phyloP scores from a whole-genome alignment of 2,329 filamentous ascomycete genomes.

The Juglanconis sp. region DNA sequence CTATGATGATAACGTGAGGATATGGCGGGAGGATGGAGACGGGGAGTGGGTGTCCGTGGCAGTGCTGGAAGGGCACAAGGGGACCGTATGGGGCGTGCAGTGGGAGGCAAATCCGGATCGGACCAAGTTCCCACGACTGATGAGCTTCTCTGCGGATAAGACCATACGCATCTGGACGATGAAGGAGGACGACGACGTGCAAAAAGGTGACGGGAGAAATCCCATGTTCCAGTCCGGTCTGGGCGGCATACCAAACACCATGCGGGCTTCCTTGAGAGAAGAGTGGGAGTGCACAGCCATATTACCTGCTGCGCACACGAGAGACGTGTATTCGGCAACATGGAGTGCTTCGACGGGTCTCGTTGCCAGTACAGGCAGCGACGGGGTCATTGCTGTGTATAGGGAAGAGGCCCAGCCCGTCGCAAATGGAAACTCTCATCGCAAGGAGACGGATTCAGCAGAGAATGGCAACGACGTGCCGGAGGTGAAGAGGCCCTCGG shows the following conservation, averaged over 20 bases:
- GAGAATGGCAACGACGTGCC: neutral
- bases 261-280: constrained; percentile 74
- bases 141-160: constrained; percentile 82
- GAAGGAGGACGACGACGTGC: constrained; percentile 47
- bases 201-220: constrained; percentile 22
- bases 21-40: constrained; percentile 88
- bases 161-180: constrained; percentile 78
- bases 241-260: constrained; percentile 80
- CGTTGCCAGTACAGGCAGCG: constrained; percentile 84
- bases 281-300: constrained; percentile 75
- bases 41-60: constrained; percentile 88
- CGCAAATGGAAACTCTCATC: neutral
- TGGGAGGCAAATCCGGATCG: constrained; percentile 53
- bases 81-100: constrained; percentile 88
- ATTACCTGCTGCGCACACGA: constrained; percentile 72
- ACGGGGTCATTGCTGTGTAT: constrained; percentile 79
- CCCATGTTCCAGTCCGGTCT: constrained; percentile 37
- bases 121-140: constrained; percentile 56
- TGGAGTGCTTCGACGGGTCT: constrained; percentile 79
- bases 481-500: neutral
- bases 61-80: constrained; percentile 73
- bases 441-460: neutral
- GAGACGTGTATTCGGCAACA: constrained; percentile 78
- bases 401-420: constrained; percentile 48
- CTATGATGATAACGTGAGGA: constrained; percentile 86